Conservation (phyloP, 2,329 filamentous ascomycete species). For the Talaromyces marneffei region DNA sequence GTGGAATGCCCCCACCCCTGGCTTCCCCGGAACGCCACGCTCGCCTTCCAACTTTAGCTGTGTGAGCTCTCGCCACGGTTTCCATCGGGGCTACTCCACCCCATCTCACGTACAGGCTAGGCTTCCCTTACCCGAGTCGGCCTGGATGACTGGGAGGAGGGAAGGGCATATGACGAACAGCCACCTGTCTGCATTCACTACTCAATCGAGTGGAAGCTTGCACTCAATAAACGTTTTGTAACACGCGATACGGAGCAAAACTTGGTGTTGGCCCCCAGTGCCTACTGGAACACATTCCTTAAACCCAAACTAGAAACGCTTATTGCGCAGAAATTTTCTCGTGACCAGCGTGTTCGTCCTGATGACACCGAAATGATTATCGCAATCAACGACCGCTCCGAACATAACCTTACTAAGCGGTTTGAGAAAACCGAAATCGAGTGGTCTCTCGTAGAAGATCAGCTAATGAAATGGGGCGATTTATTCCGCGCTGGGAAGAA, state of each 20-base stretch:
- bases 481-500: constrained; percentile 26
- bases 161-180: constrained; percentile 17
- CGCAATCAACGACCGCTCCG: constrained; percentile 18
- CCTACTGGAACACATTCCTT: constrained; percentile 18
- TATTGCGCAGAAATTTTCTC: constrained; percentile 1
- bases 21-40: too few relatives aligned
- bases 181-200: constrained; percentile 20
- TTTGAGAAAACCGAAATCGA: constrained; percentile 21
- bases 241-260: constrained; percentile 22
- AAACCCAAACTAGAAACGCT: constrained; percentile 16
- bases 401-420: constrained; percentile 18
- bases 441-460: constrained; percentile 20
- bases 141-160: too few relatives aligned
- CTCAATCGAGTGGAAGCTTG: constrained; percentile 23
- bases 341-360: constrained; percentile 18
- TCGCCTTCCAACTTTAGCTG: too few relatives aligned
- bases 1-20: too few relatives aligned
- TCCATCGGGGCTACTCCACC: too few relatives aligned
- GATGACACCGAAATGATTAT: constrained; percentile 20
- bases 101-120: too few relatives aligned
- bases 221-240: constrained; percentile 21
- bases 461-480: constrained; percentile 18
- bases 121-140: too few relatives aligned
- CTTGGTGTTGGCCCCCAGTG: constrained; percentile 20
- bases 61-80: too few relatives aligned